Base-by-base conservation (phyloP, 2,329 filamentous ascomycete genomes). In the Aspergillus awamori region DNA sequence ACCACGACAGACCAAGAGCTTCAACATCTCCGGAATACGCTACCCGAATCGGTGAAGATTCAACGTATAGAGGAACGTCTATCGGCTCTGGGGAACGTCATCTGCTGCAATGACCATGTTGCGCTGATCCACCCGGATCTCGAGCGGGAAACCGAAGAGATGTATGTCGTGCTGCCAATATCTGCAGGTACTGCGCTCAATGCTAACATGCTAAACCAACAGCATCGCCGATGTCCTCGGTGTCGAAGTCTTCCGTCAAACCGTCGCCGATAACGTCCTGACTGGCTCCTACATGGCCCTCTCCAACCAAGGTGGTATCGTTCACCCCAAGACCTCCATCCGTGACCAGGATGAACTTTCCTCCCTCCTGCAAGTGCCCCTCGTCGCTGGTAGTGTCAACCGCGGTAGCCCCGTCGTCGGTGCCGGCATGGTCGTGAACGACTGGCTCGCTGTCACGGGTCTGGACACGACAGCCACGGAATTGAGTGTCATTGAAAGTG, bases 261-360 rank as follows among this genome's bases (percentile, higher is more conserved):
- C 95, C 51, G 90, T 99, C 63, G 93, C 94, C 72, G 93, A 97
- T 80, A 97, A 98, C 76, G 95, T 99, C 60, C 87, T 99, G 28
- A 95, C 96, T 39, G 95, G 95, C 63, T 93, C 89, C 54, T 99
- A 99, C 84, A 98, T 98, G 93, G 87, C 91, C 58, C 85, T 99
- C 64, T 94, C 90, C 72, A 99, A 99, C 83, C 91, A 94, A 79
- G 95, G 95, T 68, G 95, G 95, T 11, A 90, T 99, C 70, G 95
- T 99, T 53, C 95, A 99, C 77, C 94, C 95, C 70, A 97, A 97
- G 84, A 98, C 95, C 43, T 90, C 87, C 68, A 95, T 98, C 74
- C 92, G 97, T 80, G 95, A 99, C 79, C 95, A 99, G 84, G 95
- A 99, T 77, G 95, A 99, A 83, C 86, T 99, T 67, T 93, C 90